Evolutionary conservation across 352 stramenopile genomes (phyloP).

Genomic region (Elongisporangium senticosum): DNA sequence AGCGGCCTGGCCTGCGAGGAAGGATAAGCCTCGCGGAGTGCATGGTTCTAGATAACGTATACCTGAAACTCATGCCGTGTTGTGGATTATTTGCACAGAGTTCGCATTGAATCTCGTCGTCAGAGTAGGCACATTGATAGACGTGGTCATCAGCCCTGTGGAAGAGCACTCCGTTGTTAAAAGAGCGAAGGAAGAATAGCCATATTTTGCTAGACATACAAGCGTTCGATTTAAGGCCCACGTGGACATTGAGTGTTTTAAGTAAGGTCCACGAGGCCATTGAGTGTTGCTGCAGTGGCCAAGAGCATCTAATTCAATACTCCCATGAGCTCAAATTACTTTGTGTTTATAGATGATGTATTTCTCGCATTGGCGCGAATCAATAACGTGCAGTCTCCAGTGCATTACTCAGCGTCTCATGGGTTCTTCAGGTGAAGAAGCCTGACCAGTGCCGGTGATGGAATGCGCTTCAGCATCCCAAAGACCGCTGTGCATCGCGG

Average conservation of each 20-base stretch:
- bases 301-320: not conserved
- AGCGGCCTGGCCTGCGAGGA: too few relatives aligned
- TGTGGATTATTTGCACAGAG: too few relatives aligned
- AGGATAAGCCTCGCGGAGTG: too few relatives aligned
- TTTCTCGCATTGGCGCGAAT: not conserved
- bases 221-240: not conserved
- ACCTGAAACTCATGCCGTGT: too few relatives aligned
- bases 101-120: not conserved
- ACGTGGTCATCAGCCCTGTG: not conserved
- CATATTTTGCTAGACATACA: not conserved
- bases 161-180: not conserved
- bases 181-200: not conserved
- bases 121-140: not conserved
- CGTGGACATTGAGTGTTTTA: not conserved
- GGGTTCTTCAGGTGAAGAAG: too few relatives aligned
- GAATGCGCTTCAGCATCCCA: too few relatives aligned
- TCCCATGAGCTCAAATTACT: not conserved
- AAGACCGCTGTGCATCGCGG: too few relatives aligned
- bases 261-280: not conserved
- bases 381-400: too few relatives aligned
- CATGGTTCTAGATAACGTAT: too few relatives aligned
- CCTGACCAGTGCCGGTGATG: too few relatives aligned
- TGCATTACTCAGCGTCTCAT: too few relatives aligned
- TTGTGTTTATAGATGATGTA: not conserved
- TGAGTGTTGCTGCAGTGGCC: not conserved